Conservation (phyloP, 164 flowering plant genomes). For the Vitis labrusca region DNA sequence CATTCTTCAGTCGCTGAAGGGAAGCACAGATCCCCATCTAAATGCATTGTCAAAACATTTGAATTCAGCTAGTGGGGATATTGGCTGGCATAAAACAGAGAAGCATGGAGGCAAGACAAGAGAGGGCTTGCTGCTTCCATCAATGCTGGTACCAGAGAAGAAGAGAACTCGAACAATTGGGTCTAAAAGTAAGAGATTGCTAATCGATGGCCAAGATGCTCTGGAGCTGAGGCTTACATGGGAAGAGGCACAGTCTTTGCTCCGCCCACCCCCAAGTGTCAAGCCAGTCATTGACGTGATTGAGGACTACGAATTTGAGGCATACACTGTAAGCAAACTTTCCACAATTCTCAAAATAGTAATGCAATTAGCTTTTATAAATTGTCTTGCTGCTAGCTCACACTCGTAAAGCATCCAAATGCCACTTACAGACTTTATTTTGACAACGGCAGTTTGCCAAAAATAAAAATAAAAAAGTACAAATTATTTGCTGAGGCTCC, state of each 20-base stretch:
- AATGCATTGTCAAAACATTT: constrained; percentile 47
- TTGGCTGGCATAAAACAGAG: constrained; percentile 45
- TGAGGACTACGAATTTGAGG: constrained; percentile 81
- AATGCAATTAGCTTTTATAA: neutral
- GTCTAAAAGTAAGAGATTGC: constrained; percentile 71
- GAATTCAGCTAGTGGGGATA: constrained; percentile 40
- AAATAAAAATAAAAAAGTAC: neutral
- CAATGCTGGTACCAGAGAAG: constrained; percentile 48
- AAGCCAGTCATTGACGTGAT: constrained; percentile 52
- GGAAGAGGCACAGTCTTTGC: constrained; percentile 90
- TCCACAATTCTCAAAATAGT: neutral
- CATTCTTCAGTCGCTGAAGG: constrained; percentile 71
- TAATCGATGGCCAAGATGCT: constrained; percentile 67
- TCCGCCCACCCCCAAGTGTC: constrained; percentile 69
- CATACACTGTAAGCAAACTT: constrained; percentile 57
- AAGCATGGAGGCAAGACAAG: constrained; percentile 39
- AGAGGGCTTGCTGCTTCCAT: constrained; percentile 40
- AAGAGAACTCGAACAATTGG: constrained; percentile 65
- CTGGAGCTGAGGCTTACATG: constrained; percentile 75
- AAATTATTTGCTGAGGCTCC: neutral
- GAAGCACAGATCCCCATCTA: constrained; percentile 55
- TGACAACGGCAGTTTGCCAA: neutral
- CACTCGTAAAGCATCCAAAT: neutral
- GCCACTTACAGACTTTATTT: neutral
- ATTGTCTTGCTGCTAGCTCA: neutral